Conservation (phyloP, 148 eudicot genomes). For the Vaccinium corymbosum region DNA sequence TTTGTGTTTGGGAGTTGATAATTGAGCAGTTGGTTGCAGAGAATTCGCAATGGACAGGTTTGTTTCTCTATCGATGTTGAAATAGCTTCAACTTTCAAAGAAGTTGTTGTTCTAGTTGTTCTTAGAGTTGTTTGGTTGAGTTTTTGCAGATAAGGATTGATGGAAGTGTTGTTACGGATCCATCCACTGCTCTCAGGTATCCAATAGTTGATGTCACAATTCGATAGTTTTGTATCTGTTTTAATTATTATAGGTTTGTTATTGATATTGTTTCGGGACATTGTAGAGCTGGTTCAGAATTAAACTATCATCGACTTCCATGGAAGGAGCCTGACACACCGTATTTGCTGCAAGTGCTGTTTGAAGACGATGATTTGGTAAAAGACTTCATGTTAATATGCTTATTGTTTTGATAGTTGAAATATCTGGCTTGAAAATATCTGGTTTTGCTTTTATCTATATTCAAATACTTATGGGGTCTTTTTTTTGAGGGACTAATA, state of each 20-base stretch:
- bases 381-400: neutral
- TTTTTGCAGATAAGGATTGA: slow-evolving; percentile 59
- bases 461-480: neutral
- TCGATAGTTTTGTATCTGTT: neutral
- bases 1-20: slow-evolving; percentile 15
- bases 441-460: neutral
- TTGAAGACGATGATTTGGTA: slow-evolving; percentile 89
- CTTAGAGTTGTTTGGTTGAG: neutral
- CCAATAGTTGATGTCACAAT: neutral
- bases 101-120: slow-evolving; percentile 13
- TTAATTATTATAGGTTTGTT: neutral
- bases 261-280: slow-evolving; percentile 6
- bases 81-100: neutral
- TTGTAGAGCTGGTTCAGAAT: slow-evolving; percentile 45
- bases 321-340: slow-evolving; percentile 93
- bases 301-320: slow-evolving; percentile 76
- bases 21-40: slow-evolving; percentile 77
- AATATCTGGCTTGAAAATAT: neutral
- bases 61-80: neutral
- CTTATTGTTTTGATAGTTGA: neutral
- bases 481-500: neutral
- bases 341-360: slow-evolving; percentile 60
- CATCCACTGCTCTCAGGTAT: slow-evolving; percentile 59
- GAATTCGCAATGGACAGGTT: slow-evolving; percentile 77
- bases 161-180: slow-evolving; percentile 54